These are phyloP conservation scores for Marchantia paleacea DNA, from an alignment of 225 moss, liverwort and hornwort species.

Conservation along the genomic window DNA sequence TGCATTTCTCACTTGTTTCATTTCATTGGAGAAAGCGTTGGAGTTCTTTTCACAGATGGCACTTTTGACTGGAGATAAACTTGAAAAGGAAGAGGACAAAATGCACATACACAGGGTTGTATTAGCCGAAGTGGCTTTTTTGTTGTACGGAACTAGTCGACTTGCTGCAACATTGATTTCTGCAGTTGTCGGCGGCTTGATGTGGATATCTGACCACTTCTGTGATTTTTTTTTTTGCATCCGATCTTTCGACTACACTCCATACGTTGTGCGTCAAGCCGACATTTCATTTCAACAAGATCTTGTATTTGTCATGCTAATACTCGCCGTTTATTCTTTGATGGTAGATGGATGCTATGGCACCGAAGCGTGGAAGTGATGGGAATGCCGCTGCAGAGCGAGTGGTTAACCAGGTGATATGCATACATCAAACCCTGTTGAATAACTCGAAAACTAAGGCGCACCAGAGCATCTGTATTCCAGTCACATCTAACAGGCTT, in stretches of 20 bases:
- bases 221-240: not conserved
- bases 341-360: slow-evolving; percentile 99
- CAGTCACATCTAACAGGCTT: no score
- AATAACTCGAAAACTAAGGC: no score
- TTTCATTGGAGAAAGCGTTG: not conserved
- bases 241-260: not conserved
- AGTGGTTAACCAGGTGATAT: slow-evolving; percentile 88
- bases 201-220: not conserved
- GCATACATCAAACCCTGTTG: no score
- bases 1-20: not conserved
- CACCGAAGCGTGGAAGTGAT: slow-evolving; percentile 94
- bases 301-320: not conserved
- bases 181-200: not conserved
- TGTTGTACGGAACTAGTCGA: not conserved
- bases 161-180: not conserved
- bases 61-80: not conserved
- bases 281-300: not conserved
- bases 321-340: not conserved
- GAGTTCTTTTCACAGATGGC: not conserved
- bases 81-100: not conserved
- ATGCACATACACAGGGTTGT: no score
- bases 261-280: not conserved
- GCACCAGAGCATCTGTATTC: no score
- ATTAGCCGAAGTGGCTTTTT: not conserved
- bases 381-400: slow-evolving; percentile 98